Evolutionary conservation across 2,329 filamentous ascomycete species (phyloP).

Genomic region (Pseudofabraea citricarpa): DNA sequence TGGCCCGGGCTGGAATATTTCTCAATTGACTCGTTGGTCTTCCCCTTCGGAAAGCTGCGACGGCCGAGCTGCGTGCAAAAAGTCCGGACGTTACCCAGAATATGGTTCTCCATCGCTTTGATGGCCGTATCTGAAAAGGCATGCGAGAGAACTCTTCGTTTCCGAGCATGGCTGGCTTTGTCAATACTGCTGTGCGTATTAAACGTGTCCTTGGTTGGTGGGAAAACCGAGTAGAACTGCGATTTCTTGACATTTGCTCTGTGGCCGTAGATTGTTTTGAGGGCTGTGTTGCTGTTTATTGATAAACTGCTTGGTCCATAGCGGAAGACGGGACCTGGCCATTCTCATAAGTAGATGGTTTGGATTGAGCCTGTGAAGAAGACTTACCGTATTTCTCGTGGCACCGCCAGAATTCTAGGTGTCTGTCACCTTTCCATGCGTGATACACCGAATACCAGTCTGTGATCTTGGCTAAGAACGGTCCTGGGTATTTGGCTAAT

Average conservation of each 20-base stretch:
- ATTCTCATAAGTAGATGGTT: not conserved
- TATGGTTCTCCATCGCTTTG: conserved; percentile 27
- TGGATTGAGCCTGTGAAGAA: conserved; percentile 10
- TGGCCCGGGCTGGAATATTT: conserved; percentile 1
- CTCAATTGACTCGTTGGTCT: conserved; percentile 1
- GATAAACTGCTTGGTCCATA: conserved; percentile 74
- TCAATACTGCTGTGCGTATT: conserved; percentile 72
- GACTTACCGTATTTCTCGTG: conserved; percentile 65
- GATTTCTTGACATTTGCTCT: conserved; percentile 61
- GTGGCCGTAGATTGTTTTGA: conserved; percentile 64
- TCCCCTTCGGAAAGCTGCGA: not conserved
- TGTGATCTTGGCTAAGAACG: conserved; percentile 58
- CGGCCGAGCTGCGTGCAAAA: conserved; percentile 53
- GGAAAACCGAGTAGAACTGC: conserved; percentile 70
- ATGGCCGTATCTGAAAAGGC: conserved; percentile 45
- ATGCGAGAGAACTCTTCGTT: conserved; percentile 59
- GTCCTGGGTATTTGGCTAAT: conserved; percentile 60
- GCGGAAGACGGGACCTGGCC: conserved; percentile 60
- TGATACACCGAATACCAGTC: conserved; percentile 66
- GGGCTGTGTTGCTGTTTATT: conserved; percentile 66
- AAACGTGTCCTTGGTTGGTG: conserved; percentile 56
- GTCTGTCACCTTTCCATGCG: conserved; percentile 68
- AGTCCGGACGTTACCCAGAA: conserved; percentile 35
- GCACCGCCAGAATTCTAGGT: conserved; percentile 66
- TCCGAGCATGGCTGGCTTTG: conserved; percentile 63